Conservation (phyloP, 495 filamentous ascomycete genomes). For the Pyrenula massariospora region DNA sequence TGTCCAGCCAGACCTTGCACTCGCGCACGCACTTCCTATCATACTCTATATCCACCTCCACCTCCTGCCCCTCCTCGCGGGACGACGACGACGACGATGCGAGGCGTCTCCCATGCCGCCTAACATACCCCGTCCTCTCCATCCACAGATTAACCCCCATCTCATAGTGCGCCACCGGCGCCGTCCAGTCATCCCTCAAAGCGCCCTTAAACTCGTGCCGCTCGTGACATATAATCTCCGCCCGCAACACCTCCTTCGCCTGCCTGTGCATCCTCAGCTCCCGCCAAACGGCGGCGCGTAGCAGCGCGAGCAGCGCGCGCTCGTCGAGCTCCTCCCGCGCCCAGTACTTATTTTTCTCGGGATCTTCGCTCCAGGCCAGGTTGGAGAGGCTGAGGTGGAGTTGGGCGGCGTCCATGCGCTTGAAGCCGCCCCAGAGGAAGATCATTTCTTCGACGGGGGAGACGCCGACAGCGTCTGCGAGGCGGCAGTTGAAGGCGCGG, state of each 20-base stretch:
- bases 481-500: constrained; percentile 49
- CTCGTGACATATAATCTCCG: constrained; percentile 51
- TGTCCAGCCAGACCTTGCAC: constrained; percentile 63
- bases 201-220: constrained; percentile 58
- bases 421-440: constrained; percentile 83
- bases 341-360: constrained; percentile 40
- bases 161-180: constrained; percentile 77
- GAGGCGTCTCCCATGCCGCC: constrained; percentile 13
- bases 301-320: constrained; percentile 51
- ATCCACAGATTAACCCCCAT: constrained; percentile 75
- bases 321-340: constrained; percentile 59
- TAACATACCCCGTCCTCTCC: constrained; percentile 33
- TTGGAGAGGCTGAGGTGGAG: constrained; percentile 50
- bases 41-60: constrained; percentile 3
- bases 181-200: constrained; percentile 70
- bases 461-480: constrained; percentile 75
- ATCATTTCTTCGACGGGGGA: constrained; percentile 86
- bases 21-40: constrained; percentile 33
- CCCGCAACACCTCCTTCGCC: constrained; percentile 50
- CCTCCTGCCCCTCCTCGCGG: constrained; percentile 7
- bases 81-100: background rate
- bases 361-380: constrained; percentile 55
- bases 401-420: constrained; percentile 57
- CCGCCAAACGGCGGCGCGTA: constrained; percentile 57
- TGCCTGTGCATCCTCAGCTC: constrained; percentile 47